A percentile compares a stretch with the other conserved stretches of the same genome.
Conservation (phyloP, 1,284 basidiomycete genomes). For the Ustilago tritici region DNA sequence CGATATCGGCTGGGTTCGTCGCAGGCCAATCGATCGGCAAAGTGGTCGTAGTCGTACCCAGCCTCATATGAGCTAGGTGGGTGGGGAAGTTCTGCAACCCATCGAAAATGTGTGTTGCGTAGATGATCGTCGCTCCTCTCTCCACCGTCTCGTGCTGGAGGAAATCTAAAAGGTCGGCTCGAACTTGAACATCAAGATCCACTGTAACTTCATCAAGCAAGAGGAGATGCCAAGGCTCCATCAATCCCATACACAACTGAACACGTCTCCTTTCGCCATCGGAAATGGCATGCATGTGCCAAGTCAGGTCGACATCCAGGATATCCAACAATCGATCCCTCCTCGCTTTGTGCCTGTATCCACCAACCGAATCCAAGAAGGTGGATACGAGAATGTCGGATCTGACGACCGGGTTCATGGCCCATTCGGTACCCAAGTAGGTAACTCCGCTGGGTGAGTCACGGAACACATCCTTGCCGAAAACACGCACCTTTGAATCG, state of each 20-base stretch:
- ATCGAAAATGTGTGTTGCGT: slow-evolving; percentile 72
- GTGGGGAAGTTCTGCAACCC: slow-evolving; percentile 68
- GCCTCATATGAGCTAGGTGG: slow-evolving; percentile 64
- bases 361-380: slow-evolving; percentile 86
- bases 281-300: slow-evolving; percentile 87
- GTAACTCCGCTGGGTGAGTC: slow-evolving; percentile 72
- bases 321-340: slow-evolving; percentile 88
- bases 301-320: slow-evolving; percentile 84
- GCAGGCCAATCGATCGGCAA: slow-evolving; percentile 63
- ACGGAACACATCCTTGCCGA: slow-evolving; percentile 67
- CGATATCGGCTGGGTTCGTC: slow-evolving; percentile 33
- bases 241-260: slow-evolving; percentile 95
- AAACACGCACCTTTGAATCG: slow-evolving; percentile 60
- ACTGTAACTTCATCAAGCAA: slow-evolving; percentile 98
- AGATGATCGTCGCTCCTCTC: slow-evolving; percentile 89
- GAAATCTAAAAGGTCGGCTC: slow-evolving; percentile 88
- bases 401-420: slow-evolving; percentile 95
- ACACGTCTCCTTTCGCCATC: slow-evolving; percentile 95
- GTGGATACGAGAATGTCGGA: slow-evolving; percentile 73
- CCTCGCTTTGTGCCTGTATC: slow-evolving; percentile 90
- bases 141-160: slow-evolving; percentile 83
- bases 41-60: slow-evolving; percentile 59
- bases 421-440: slow-evolving; percentile 84
- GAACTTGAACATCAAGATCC: slow-evolving; percentile 96
- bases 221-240: slow-evolving; percentile 93